phyloP scores from a whole-genome alignment of 441 rosid species.

The Pelargonium australe region DNA sequence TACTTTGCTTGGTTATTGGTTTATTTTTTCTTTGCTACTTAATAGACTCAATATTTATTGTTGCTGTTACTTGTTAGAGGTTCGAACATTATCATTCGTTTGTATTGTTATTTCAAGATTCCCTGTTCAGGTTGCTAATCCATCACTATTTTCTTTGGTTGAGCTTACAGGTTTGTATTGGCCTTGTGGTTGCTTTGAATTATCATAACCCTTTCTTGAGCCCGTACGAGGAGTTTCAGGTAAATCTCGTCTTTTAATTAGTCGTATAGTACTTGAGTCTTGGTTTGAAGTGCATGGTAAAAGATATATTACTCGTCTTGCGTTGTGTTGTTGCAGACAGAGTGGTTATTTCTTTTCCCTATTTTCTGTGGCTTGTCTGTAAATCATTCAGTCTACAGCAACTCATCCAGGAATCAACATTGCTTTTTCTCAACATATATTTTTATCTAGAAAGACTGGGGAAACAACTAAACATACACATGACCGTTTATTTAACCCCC shows the following conservation, averaged over 20 bases:
- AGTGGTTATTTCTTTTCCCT: background rate
- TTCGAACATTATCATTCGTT: conserved; percentile 8
- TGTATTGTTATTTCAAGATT: conserved; percentile 11
- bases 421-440: background rate
- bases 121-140: conserved; percentile 19
- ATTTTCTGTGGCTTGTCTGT: background rate
- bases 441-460: background rate
- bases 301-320: background rate
- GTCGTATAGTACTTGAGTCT: background rate
- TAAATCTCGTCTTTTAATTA: conserved; percentile 21
- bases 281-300: background rate
- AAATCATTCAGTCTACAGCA: background rate
- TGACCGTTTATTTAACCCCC: background rate
- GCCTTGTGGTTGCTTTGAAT: conserved; percentile 84
- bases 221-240: conserved; percentile 97
- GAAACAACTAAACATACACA: background rate
- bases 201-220: conserved; percentile 79
- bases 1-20: background rate
- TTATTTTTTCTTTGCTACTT: background rate
- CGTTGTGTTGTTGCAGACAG: background rate
- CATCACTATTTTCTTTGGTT: conserved; percentile 21
- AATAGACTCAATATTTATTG: background rate
- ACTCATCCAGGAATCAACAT: background rate
- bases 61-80: background rate
- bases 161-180: conserved; percentile 66